These are phyloP conservation scores for Dryas integrifolia DNA, from an alignment of 331 rosid species.

Conservation along the genomic window DNA sequence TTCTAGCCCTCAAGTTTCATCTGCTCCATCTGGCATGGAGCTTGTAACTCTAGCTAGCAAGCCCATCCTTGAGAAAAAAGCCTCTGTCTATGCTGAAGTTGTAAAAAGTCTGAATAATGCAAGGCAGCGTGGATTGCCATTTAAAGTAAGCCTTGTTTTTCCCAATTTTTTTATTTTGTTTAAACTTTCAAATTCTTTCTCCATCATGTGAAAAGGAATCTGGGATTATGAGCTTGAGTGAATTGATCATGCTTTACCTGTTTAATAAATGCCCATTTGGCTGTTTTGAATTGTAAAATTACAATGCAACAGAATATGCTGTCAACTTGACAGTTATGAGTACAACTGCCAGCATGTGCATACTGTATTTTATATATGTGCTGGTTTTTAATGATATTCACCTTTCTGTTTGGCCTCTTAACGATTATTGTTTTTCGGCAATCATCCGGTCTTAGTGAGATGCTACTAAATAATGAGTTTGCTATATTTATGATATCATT, in stretches of 20 bases:
- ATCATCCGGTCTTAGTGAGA: not conserved
- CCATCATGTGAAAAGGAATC: constrained; percentile 8
- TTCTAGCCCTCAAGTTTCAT: constrained; percentile 58
- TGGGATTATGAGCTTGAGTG: constrained; percentile 10
- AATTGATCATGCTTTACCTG: constrained; percentile 5
- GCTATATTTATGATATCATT: not conserved
- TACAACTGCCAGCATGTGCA: not conserved
- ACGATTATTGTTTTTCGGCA: not conserved
- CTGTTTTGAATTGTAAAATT: constrained; percentile 13
- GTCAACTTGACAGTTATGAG: not conserved
- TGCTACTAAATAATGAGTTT: not conserved
- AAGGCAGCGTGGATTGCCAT: constrained; percentile 74
- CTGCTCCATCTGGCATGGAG: constrained; percentile 51
- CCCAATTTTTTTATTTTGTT: not conserved
- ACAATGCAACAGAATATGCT: constrained; percentile 8
- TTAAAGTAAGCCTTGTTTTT: constrained; percentile 52
- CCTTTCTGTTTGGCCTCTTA: constrained; percentile 6
- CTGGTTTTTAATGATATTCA: not conserved
- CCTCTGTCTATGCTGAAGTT: constrained; percentile 71
- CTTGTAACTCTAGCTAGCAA: constrained; percentile 53
- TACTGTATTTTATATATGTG: not conserved
- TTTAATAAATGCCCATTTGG: constrained; percentile 16
- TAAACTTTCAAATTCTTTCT: not conserved
- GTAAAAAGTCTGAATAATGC: constrained; percentile 82
- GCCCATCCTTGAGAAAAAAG: constrained; percentile 74